A percentile compares a stretch with the other conserved stretches of the same genome.
phyloP scores from a whole-genome alignment of 1,284 basidiomycete species.

The Agroathelia rolfsii region DNA sequence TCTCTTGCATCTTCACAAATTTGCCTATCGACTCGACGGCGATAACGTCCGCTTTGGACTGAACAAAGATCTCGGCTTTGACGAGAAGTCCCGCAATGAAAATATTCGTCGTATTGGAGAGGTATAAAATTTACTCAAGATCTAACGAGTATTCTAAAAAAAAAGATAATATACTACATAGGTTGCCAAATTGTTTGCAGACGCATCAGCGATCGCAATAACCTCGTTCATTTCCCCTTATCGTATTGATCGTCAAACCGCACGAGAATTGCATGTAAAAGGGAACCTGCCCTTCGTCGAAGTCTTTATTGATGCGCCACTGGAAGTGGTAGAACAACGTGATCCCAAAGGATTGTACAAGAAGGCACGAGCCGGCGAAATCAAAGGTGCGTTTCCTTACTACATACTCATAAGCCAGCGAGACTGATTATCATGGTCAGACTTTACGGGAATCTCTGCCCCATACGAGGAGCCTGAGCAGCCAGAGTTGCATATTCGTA shows the following conservation, averaged over 20 bases:
- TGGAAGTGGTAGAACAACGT: slow-evolving; percentile 80
- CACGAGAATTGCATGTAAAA: slow-evolving; percentile 75
- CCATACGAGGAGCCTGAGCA: slow-evolving; percentile 87
- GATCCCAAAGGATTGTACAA: slow-evolving; percentile 99
- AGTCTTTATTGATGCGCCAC: slow-evolving; percentile 90
- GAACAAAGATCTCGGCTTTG: slow-evolving; percentile 97
- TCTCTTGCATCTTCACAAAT: slow-evolving; percentile 79
- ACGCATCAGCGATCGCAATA: slow-evolving; percentile 77
- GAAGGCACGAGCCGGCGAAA: slow-evolving; percentile 92
- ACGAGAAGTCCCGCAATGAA: slow-evolving; percentile 89
- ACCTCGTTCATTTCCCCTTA: slow-evolving; percentile 99
- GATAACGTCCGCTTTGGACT: slow-evolving; percentile 96
- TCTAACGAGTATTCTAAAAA: slow-evolving; percentile 10
- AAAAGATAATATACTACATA: slow-evolving; percentile 26
- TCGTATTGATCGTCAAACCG: slow-evolving; percentile 76
- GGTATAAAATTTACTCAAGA: slow-evolving; percentile 31
- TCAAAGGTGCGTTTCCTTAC: slow-evolving; percentile 61
- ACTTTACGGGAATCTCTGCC: slow-evolving; percentile 96
- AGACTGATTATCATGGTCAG: slow-evolving; percentile 28
- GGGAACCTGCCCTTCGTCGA: slow-evolving; percentile 80
- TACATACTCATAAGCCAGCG: slow-evolving; percentile 3
- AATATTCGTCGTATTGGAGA: slow-evolving; percentile 98
- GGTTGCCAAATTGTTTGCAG: slow-evolving; percentile 93
- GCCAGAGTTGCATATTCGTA: slow-evolving; percentile 91
- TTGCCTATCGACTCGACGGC: slow-evolving; percentile 89